These are phyloP conservation scores for Mallotus japonicus DNA, from an alignment of 441 rosid species.

Conservation along the genomic window DNA sequence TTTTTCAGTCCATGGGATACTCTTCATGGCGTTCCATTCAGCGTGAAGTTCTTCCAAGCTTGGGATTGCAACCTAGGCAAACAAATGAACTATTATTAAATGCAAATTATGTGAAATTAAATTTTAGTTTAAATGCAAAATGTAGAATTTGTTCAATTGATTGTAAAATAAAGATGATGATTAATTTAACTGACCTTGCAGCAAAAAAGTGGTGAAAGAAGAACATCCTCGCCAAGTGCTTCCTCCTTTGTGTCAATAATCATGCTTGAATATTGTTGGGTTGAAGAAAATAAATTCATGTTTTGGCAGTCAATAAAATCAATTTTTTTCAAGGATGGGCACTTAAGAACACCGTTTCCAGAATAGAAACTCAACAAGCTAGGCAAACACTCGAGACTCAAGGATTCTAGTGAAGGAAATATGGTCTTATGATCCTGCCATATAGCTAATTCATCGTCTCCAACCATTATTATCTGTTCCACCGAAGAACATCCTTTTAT, in stretches of 20 bases:
- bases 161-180: background rate
- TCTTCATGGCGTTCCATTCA: conserved; percentile 15
- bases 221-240: background rate
- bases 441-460: conserved; percentile 10
- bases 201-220: background rate
- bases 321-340: background rate
- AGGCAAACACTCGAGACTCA: too few species aligned
- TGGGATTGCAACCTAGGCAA: conserved; percentile 13
- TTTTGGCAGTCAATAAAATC: background rate
- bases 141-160: too few species aligned
- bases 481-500: conserved; percentile 16
- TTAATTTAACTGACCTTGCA: background rate
- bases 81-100: too few species aligned
- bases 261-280: background rate
- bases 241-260: background rate
- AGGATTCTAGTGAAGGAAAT: too few species aligned
- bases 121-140: too few species aligned
- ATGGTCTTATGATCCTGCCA: too few species aligned
- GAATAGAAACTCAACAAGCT: background rate
- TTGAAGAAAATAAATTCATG: background rate
- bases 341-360: background rate
- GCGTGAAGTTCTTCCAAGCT: conserved; percentile 10
- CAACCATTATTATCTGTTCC: conserved; percentile 19
- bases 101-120: too few species aligned
- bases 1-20: background rate